Conservation (phyloP, 176 grass and related monocot genomes). For the Secale cereale region DNA sequence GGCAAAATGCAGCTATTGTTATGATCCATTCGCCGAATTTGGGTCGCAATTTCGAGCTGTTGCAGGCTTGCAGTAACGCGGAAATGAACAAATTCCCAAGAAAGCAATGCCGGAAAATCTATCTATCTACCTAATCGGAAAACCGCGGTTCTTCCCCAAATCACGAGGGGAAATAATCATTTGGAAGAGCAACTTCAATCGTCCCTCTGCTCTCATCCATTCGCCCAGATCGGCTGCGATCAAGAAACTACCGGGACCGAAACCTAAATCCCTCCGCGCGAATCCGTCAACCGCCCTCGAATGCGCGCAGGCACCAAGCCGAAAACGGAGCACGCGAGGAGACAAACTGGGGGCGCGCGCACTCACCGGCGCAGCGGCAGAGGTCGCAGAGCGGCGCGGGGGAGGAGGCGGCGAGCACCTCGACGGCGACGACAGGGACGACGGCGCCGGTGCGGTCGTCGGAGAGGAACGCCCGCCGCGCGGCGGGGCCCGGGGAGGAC, state of each 20-base stretch:
- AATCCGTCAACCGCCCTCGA: background rate
- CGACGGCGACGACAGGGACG: constrained; percentile 61
- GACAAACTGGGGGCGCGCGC: background rate
- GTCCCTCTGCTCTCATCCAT: background rate
- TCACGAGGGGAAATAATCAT: background rate
- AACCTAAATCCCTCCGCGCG: constrained; percentile 18
- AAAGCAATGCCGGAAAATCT: background rate
- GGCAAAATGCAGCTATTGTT: background rate
- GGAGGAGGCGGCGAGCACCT: constrained; percentile 43
- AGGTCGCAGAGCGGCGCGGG: constrained; percentile 50
- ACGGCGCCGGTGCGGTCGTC: constrained; percentile 45
- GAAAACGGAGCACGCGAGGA: background rate
- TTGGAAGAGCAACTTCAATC: background rate
- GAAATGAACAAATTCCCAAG: background rate
- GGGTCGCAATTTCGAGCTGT: background rate
- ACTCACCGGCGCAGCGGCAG: constrained; percentile 68
- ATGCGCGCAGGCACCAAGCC: background rate
- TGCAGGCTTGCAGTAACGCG: background rate
- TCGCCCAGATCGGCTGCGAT: background rate
- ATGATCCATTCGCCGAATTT: background rate
- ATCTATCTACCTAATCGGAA: background rate
- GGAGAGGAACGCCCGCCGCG: constrained; percentile 55
- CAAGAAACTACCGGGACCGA: background rate
- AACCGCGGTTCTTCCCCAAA: background rate
- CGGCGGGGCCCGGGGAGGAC: background rate